Base-by-base conservation (phyloP, 225 moss, liverwort and hornwort genomes). In the Climacium dendroides region DNA sequence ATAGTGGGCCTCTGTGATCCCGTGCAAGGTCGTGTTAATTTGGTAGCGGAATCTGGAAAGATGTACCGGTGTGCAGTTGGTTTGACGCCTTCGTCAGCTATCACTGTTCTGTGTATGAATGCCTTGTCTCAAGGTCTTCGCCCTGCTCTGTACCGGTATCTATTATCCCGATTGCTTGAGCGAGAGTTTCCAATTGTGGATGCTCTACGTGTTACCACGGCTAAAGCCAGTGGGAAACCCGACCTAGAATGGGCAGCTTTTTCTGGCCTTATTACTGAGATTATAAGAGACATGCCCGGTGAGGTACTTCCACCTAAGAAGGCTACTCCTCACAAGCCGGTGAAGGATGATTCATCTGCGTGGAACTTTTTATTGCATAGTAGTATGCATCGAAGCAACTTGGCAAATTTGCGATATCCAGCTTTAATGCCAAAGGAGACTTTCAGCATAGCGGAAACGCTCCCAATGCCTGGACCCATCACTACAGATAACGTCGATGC, bases 51-150 rank as follows among this genome's bases (percentile, higher is more conserved):
- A 85, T 94, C 95, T 90, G 99, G 99, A 89, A 93, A 94, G 93
- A 92, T 95, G 73, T 99, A 95, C 88, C 93, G 99, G 26, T 97
- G 99, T 91, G 92, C 92, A 63, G 89, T 97, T 87, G 90, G 93
- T 87, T 90, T 99, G 61, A 93, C 92, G n/a, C 93, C 92, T 86
- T 92, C 94, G 63, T 99, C 99, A 79, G 96, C 95, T 58, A 93
- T 97, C 28, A 96, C 97, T 71, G 89, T 92, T 69, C 85, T 94
- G 50, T 99, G 99, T 87, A 89, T 99, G 87, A 91, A 94, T 91
- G 96, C 99, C 59, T 92, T 97, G 82, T 95, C 97, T 61, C 94
- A 99, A 90, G 96, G 97, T 78, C 95, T 99, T 85, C 99, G 97
- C 86, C 99, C 99, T 89, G 92, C 94, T 63, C 92, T 97, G 48